Evolutionary conservation across 1,139 yeast species (phyloP), one percentile per base, ranked within the genome.

Genomic region (Wickerhamomyces sp.): DNA sequence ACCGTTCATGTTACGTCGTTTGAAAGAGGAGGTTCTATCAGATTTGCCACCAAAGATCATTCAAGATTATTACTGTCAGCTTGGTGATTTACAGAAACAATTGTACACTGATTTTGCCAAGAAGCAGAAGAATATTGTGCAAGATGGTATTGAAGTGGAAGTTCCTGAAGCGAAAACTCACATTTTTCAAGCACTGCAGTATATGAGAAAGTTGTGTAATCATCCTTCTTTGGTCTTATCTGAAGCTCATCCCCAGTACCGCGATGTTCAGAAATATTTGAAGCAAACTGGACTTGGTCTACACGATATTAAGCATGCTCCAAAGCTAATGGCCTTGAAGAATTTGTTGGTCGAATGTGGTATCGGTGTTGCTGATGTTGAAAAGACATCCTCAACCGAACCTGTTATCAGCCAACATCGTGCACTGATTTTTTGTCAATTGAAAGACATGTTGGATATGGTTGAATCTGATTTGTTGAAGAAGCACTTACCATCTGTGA

Each of bases 11-110:
- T 67, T 93, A 49, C 81, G 99, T 59, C 81, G 99, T 56, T 71
- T 93, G 51, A 93, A 93, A 57, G 98, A 93, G 56, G 98, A 93
- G 52, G 99, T 93, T 8, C 68, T 93, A 40, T 82, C 94, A 2
- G 99, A 93, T 59, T 69, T 93, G 47, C 99, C 99, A 10, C 99
- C 99, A 28, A 93, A 93, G 62, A 91, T 93, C 48, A 91, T 93
- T 48, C 99, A 93, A 59, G 99, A 93, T 64, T 89, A 93, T 57
- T 91, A 91, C 58, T 93, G 98, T 66, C 97, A 91, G 49, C 68
- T 93, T 45, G 86, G 95, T 52, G 95, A 87, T 42, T 66, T 88
- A 41, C 99, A 93, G 58, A 83, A 82, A 54, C 83, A 78, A 47
- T 66, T 93, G 32, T 93, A 93, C 62, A 84, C 79, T 42, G 95